Evolutionary conservation across 495 filamentous ascomycete genomes (phyloP), one percentile per base, ranked within the genome.

Genomic region (Aspergillus panamensis): DNA sequence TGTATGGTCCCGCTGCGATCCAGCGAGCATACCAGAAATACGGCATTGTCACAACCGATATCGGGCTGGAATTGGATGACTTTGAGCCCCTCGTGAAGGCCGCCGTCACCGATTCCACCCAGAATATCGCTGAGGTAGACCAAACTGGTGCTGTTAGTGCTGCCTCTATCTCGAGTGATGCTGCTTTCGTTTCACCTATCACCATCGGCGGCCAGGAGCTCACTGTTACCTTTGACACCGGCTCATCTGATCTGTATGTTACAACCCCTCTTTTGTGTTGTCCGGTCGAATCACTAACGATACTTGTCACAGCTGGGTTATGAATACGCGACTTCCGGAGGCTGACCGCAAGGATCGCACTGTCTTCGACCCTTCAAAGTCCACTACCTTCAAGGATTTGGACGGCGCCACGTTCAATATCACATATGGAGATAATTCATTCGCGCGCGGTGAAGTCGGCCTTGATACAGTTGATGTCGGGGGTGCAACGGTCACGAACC

Each of bases 151-250:
- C 77, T 20, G 87, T 90, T 19, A 67, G 76, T 21, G 84, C 86
- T 8, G 80, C 76, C 12, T 86, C 87, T 3, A 84, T 84, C 43
- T 61, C 76, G 44, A 78, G 82, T 48, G 87, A 87, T 53, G 75
- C 81, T 19, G 84, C 90, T 52, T 96, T 90, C 62, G 76, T 93
- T 13, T 82, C 84, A 14, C 84, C 86, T 0, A 85, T 92, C 32
- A 77, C 65, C 6, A 83, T 96, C 64, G 91, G 90, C 43, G 87
- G 84, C 2, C 88, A 93, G 68, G 82, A 75, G 6, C 58, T 94
- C 55, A 83, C 85, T 59, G 75, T 96, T 66, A 83, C 92, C 63
- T 90, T 96, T 68, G 91, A 96, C 69, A 89, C 89, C 16, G 91
- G 91, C 52, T 91, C 87, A 6, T 82, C 90, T 14, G 90, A 94